These are phyloP conservation scores for Primulina eburnea DNA, from an alignment of 257 asterid species.

Conservation along the genomic window DNA sequence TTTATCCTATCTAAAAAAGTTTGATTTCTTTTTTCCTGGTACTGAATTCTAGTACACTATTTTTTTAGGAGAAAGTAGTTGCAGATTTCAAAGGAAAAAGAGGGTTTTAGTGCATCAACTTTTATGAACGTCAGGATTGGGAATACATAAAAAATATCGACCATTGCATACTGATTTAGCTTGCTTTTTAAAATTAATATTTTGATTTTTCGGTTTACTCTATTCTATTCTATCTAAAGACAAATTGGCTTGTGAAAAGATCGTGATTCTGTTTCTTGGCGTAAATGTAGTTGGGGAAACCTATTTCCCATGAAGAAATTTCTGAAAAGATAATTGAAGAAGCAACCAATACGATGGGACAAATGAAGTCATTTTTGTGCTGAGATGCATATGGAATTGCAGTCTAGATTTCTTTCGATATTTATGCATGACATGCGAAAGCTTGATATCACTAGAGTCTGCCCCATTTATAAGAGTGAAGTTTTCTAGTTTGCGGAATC, in stretches of 20 bases:
- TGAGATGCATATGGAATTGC: too few relatives aligned
- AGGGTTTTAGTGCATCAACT: not conserved
- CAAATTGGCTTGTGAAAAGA: not conserved
- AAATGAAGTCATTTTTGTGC: too few relatives aligned
- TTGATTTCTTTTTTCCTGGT: not conserved
- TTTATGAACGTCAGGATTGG: not conserved
- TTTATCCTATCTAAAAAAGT: not conserved
- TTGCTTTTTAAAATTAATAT: not conserved
- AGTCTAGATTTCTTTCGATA: too few relatives aligned
- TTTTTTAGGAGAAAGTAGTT: not conserved
- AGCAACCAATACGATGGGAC: too few relatives aligned
- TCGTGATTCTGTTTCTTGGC: not conserved
- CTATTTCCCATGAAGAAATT: not conserved
- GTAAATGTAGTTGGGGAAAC: not conserved
- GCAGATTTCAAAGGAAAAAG: not conserved
- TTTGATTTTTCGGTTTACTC: slow-evolving; percentile 4
- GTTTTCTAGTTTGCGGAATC: too few relatives aligned
- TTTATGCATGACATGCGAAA: too few relatives aligned
- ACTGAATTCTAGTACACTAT: slow-evolving; percentile 7
- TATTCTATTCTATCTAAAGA: not conserved
- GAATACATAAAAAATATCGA: too few relatives aligned
- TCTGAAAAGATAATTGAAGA: too few relatives aligned
- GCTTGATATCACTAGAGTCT: too few relatives aligned
- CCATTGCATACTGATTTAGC: not conserved
- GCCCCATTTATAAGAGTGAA: too few relatives aligned